Conservation (phyloP, 108 stramenopile genomes). For the Skeletonema costatum region DNA sequence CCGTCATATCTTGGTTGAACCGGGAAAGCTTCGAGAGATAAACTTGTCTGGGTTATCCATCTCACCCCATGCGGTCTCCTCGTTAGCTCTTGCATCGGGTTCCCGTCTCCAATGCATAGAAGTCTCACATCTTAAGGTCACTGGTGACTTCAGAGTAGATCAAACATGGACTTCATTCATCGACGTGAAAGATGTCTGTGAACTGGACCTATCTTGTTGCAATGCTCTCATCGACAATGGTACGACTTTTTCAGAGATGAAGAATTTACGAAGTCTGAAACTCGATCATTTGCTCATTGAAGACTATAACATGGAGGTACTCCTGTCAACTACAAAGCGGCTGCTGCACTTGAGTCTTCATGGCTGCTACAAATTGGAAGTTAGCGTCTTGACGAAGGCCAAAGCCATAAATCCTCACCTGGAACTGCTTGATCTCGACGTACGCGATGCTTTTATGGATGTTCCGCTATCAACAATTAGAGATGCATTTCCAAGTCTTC, state of each 20-base stretch:
- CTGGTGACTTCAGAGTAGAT: too few species aligned
- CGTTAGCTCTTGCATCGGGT: not conserved
- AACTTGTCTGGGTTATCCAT: not conserved
- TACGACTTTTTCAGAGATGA: not conserved
- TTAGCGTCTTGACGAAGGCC: not conserved
- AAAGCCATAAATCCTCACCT: constrained; percentile 1
- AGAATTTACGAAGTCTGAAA: constrained; percentile 14
- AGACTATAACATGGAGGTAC: not conserved
- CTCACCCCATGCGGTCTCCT: not conserved
- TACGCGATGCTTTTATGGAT: constrained; percentile 14
- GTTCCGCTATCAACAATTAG: not conserved
- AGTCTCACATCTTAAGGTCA: not conserved
- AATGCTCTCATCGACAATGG: not conserved
- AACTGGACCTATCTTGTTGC: constrained; percentile 7
- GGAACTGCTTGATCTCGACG: constrained; percentile 19
- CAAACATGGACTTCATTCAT: not conserved
- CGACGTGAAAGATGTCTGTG: not conserved
- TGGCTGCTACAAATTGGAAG: constrained; percentile 8
- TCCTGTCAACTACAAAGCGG: not conserved
- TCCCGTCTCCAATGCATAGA: not conserved
- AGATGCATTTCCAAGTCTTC: constrained; percentile 3
- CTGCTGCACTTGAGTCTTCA: constrained; percentile 16
- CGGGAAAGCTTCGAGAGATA: constrained; percentile 5
- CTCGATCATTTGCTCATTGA: constrained; percentile 6
- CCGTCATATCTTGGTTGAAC: constrained; percentile 23